Evolutionary conservation across 805 yeast species (phyloP), one percentile per base, ranked within the genome.

Genomic region (Torulaspora delbrueckii): DNA sequence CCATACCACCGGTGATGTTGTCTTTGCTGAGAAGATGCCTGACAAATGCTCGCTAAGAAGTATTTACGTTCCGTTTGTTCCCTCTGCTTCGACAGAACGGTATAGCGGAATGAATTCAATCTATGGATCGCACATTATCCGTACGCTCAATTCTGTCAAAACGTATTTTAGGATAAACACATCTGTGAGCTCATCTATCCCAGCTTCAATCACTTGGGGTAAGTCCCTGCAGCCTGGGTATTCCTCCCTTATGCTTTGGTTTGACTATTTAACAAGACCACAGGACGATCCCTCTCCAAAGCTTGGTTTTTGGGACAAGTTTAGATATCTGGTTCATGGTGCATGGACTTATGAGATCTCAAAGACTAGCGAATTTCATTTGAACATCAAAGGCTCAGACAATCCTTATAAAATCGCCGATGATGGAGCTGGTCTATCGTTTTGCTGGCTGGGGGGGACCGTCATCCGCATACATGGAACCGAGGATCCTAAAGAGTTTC

Each of bases 281-380:
- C 85, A 85, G 2, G 60, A 81, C 22, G 89, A 82, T 57, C 78
- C 79, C 1, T 79, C 86, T 2, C 67, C 72, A 7, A 79, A 78
- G 50, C 56, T 82, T 6, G 89, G 89, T 4, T 79, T 82, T 54
- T 82, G 89, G 89, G 89, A 82, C 62, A 82, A 82, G 52, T 58
- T 80, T 33, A 71, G 84, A 2, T 66, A 78, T 18, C 55, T 76
- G 6, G 55, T 76, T 16, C 87, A 81, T 50, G 84, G 84, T 3
- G 68, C 62, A 37, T 66, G 78, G 52, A 65, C 56, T 3, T 77
- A 80, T 52, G 61, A 71, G 18, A 71, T 82, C 49, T 59, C 68
- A 2, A 68, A 72, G 40, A 47, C 56, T 2, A 71, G 71, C 50
- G 82, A 81, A 41, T 63, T 82, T n/a, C 75, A 79, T 52, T 67